Evolutionary conservation across 2,329 filamentous ascomycete species (phyloP), one percentile per base, ranked within the genome.

Genomic region (Plenodomus lindquistii): DNA sequence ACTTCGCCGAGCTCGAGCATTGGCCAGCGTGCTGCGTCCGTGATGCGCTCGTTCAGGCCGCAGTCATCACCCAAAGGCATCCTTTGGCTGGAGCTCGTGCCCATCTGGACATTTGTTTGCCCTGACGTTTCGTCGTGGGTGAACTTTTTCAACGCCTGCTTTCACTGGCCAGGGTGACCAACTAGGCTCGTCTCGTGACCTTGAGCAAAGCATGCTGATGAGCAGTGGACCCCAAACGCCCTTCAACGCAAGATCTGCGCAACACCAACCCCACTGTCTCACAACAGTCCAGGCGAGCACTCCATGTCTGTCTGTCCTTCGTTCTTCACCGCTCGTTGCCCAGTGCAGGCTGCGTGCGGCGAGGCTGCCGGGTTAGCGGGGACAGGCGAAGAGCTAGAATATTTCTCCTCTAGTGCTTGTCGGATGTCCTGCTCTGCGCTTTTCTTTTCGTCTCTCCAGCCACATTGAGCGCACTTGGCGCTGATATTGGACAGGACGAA

Each of bases 401-500:
- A 17, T n/a, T n/a, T n/a, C n/a, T n/a, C n/a, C n/a, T n/a, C n/a
- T n/a, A n/a, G n/a, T n/a, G n/a, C n/a, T n/a, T n/a, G n/a, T n/a
- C n/a, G n/a, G n/a, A n/a, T n/a, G n/a, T n/a, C 18, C 34, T 35
- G 22, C 42, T 46, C 47, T 19, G 44, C 21, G 31, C 45, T 31
- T 15, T 42, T 24, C 22, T 24, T 5, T 11, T 24, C 22, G 22
- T 24, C 22, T 24, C 39, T 46, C 48, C 54, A 55, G 54, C 56
- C 49, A 50, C 46, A 40, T 16, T 13, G 15, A 16, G 21, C 19
- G 34, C 22, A 15, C 59, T 64, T 62, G 57, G 61, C 61, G 54
- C 37, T 41, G 46, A 54, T 43, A 58, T 55, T 62, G 59, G 57
- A 52, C 51, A 52, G 50, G 50, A 46, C 40, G 29, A 46, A 37